phyloP scores from a whole-genome alignment of 176 grass and related monocot species.

The Pontederia paniculata region DNA sequence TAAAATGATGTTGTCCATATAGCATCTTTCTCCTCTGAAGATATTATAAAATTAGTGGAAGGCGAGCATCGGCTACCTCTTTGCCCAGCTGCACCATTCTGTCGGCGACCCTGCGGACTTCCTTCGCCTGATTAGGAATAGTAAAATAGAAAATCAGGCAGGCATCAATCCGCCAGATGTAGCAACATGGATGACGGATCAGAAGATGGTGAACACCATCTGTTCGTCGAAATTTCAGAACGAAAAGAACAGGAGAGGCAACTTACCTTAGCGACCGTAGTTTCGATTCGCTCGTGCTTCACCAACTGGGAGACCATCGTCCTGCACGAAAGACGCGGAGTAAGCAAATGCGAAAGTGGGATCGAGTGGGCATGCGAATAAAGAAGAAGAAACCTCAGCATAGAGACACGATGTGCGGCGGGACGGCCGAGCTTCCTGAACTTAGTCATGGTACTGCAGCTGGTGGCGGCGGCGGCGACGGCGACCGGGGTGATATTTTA shows the following conservation, averaged over 20 bases:
- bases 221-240: no score
- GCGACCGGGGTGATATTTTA: no score
- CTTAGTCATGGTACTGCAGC: slow-evolving; percentile 32
- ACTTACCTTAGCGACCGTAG: slow-evolving; percentile 71
- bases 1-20: no score
- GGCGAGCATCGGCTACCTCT: slow-evolving; percentile 33
- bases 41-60: background rate
- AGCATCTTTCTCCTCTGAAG: no score
- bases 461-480: background rate
- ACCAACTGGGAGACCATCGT: slow-evolving; percentile 98
- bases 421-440: slow-evolving; percentile 69
- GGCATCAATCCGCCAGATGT: no score
- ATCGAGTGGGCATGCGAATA: background rate
- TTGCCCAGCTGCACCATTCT: slow-evolving; percentile 97
- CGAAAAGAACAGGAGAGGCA: no score
- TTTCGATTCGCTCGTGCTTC: slow-evolving; percentile 97
- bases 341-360: no score
- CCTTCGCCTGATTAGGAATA: slow-evolving; percentile 52
- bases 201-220: background rate
- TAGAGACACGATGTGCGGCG: slow-evolving; percentile 45
- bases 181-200: background rate
- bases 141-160: no score
- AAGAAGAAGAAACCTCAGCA: slow-evolving; percentile 44
- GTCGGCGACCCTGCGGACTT: slow-evolving; percentile 74
- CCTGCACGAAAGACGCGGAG: slow-evolving; percentile 22